Evolutionary conservation across 768 basidiomycete species (phyloP).

Genomic region (Calocybe indica): DNA sequence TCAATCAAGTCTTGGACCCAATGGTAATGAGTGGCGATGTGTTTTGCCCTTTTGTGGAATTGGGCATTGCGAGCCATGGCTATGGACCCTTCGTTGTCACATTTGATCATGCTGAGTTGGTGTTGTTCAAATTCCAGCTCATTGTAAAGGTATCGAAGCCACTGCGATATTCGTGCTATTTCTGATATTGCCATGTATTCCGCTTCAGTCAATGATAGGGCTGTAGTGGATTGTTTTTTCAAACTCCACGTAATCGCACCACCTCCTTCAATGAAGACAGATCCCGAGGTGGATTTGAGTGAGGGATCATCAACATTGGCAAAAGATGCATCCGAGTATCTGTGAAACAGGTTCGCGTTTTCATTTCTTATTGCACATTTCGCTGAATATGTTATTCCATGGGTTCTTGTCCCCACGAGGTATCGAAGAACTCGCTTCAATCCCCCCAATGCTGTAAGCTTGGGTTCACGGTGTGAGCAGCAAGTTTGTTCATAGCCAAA

Average conservation of each 20-base stretch:
- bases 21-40: slow-evolving; percentile 36
- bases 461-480: neutral
- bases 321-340: neutral
- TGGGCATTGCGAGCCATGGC: slow-evolving; percentile 24
- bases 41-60: slow-evolving; percentile 31
- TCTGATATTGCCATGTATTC: slow-evolving; percentile 37
- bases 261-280: neutral
- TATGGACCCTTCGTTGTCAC: slow-evolving; percentile 33
- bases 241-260: slow-evolving; percentile 17
- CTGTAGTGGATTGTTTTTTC: slow-evolving; percentile 26
- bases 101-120: slow-evolving; percentile 8
- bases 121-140: slow-evolving; percentile 12
- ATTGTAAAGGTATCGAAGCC: slow-evolving; percentile 13
- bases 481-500: slow-evolving; percentile 5
- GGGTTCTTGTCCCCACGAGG: neutral
- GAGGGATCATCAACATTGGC: neutral
- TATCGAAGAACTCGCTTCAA: slow-evolving; percentile 5
- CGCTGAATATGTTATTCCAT: neutral
- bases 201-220: slow-evolving; percentile 27
- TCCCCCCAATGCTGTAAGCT: slow-evolving; percentile 1
- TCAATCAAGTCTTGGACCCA: slow-evolving; percentile 29
- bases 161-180: slow-evolving; percentile 18
- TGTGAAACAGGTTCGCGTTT: neutral
- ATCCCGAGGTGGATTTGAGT: slow-evolving; percentile 2
- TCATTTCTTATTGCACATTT: neutral